These are phyloP conservation scores for Penicillium crustosum DNA, from an alignment of 2,329 filamentous ascomycete species.

Conservation along the genomic window DNA sequence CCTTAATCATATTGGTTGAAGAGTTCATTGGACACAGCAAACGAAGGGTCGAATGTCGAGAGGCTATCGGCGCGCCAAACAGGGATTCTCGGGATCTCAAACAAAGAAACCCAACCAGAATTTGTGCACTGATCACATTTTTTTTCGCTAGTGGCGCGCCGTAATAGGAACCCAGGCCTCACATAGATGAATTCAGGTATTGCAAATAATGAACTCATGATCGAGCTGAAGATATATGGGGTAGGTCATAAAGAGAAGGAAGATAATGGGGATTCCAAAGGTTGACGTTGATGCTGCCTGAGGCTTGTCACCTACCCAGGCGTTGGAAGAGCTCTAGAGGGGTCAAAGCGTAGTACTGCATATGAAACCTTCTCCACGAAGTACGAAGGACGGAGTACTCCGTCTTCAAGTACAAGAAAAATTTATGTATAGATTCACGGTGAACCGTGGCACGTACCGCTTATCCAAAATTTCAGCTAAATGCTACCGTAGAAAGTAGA, in stretches of 20 bases:
- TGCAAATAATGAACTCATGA: neutral
- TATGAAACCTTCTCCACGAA: neutral
- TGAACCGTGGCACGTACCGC: neutral
- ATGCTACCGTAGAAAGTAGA: too few relatives aligned
- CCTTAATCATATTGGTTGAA: neutral
- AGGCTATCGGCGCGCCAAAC: slow-evolving; percentile 2
- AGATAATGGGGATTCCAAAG: neutral
- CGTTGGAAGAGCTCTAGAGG: neutral
- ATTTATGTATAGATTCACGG: neutral
- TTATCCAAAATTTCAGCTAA: neutral
- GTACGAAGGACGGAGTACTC: neutral
- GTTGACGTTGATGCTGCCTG: neutral
- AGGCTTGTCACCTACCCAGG: neutral
- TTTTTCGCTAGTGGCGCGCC: neutral
- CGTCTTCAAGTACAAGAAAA: neutral
- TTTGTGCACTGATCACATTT: slow-evolving; percentile 6
- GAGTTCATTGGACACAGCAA: neutral
- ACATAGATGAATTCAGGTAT: neutral
- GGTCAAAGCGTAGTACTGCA: neutral
- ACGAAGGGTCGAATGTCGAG: neutral
- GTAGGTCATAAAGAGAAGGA: neutral
- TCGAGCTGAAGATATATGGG: neutral
- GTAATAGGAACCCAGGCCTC: neutral
- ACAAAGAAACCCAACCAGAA: slow-evolving; percentile 7
- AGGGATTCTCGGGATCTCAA: slow-evolving; percentile 8